Conservation (phyloP, 2,329 filamentous ascomycete species). For the Claviceps sorghi region DNA sequence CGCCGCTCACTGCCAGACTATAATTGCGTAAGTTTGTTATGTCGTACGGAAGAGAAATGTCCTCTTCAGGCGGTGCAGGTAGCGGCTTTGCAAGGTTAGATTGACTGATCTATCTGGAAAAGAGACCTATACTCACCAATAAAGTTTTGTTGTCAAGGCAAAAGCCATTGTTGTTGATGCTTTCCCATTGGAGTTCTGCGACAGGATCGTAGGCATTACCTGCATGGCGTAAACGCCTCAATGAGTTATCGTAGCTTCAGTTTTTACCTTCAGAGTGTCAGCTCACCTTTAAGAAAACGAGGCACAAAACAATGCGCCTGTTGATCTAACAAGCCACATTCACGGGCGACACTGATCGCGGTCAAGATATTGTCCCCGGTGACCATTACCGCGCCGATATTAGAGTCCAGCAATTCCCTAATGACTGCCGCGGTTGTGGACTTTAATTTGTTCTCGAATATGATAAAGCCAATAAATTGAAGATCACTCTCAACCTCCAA, state of each 20-base stretch:
- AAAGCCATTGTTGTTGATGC: constrained; percentile 73
- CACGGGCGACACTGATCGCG: constrained; percentile 85
- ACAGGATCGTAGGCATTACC: constrained; percentile 60
- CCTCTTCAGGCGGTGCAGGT: constrained; percentile 52
- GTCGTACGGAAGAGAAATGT: constrained; percentile 75
- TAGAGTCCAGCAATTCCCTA: constrained; percentile 65
- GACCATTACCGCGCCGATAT: constrained; percentile 87
- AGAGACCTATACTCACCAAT: constrained; percentile 29
- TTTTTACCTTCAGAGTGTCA: neutral
- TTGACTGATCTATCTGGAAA: neutral
- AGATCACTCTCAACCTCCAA: constrained; percentile 70
- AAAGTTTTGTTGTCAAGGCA: constrained; percentile 68
- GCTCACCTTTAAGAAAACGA: constrained; percentile 59
- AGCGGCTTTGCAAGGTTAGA: constrained; percentile 39
- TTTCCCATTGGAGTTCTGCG: constrained; percentile 74
- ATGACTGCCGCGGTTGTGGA: constrained; percentile 69
- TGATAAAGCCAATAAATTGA: constrained; percentile 88
- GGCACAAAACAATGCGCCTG: constrained; percentile 86
- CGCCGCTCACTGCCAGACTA: constrained; percentile 76
- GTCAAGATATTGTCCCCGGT: constrained; percentile 97
- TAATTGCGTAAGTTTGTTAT: constrained; percentile 72
- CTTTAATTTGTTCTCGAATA: constrained; percentile 98
- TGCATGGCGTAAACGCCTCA: constrained; percentile 13
- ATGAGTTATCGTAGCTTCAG: neutral
- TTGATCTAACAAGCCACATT: constrained; percentile 70